These are phyloP conservation scores for Salix viminalis DNA, from an alignment of 345 rosid genomes.

Conservation along the genomic window DNA sequence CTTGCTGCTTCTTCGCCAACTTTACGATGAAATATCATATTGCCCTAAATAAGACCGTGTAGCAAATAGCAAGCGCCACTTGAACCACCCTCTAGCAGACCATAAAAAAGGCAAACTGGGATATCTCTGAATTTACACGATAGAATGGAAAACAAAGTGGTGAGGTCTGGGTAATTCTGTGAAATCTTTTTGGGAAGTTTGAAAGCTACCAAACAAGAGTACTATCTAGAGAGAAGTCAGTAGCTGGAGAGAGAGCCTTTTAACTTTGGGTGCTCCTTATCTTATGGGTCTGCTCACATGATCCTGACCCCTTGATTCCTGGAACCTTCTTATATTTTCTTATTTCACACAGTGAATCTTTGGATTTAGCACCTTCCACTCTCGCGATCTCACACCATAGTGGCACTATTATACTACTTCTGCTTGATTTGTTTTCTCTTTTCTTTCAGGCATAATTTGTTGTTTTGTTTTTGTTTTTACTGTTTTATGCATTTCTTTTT, in stretches of 20 bases:
- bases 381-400: constrained; percentile 2
- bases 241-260: background rate
- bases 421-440: constrained; percentile 20
- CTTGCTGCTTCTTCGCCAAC: constrained; percentile 15
- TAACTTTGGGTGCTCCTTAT: constrained; percentile 19
- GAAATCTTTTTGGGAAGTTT: background rate
- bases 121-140: background rate
- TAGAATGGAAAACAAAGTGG: background rate
- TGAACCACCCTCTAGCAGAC: background rate
- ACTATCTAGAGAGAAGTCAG: background rate
- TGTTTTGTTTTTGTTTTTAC: constrained; percentile 10
- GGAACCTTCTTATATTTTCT: constrained; percentile 75
- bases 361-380: constrained; percentile 28
- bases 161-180: background rate
- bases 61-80: background rate
- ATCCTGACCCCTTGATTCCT: constrained; percentile 89
- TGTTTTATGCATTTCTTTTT: constrained; percentile 5
- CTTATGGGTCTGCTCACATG: constrained; percentile 55
- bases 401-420: background rate
- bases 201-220: background rate
- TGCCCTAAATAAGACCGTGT: constrained; percentile 7
- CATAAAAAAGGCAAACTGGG: constrained; percentile 6
- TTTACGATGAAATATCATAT: constrained; percentile 24
- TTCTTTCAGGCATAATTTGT: constrained; percentile 11
- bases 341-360: constrained; percentile 28